Evolutionary conservation across 83 land plant species (phyloP), one percentile per base, ranked within the genome.

Genomic region (Picea abies): DNA sequence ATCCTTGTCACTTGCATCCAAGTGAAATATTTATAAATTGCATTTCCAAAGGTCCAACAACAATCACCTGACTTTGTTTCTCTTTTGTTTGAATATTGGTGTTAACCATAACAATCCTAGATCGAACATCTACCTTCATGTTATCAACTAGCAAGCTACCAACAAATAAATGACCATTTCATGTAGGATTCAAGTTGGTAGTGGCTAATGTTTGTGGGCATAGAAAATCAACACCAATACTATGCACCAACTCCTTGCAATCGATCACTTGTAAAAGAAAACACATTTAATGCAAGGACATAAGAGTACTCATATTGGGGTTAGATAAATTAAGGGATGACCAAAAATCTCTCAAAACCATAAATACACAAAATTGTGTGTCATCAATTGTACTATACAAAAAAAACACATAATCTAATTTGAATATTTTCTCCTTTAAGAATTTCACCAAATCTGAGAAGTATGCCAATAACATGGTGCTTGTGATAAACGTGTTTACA

Each of bases 271-370:
- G 97, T 84, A 96, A 83, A 81, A 95, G 89, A 83, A 29, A 92
- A 68, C 90, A 92, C 80, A 97, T 94, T 82, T 95, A 81, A 84
- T 94, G 94, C 39, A 95, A 78, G 62, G 98, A 89, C 71, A 97
- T 88, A 60, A 86, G 80, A 58, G 94, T 86, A 44, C 91, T 85
- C 80, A 91, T 44, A 71, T 71, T 71, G 47, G 75, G 39, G 10
- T 71, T n/a, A 19, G 41, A 71, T 71, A 19, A 71, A 64, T 82
- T 83, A 83, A 96, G 79, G 81, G 96, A 85, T 47, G 94, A 95
- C 37, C 94, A 88, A 56, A 97, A 87, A 81, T 94, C 71, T 29
- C 97, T 95, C 78, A 95, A 83, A 37, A 97, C 93, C 87, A 95
- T 79, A 87, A 82, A 82, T 85, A 86, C 90, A 95, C 81, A 16